Conservation (phyloP, 768 basidiomycete species). For the Erythrobasidium yunnanense region DNA sequence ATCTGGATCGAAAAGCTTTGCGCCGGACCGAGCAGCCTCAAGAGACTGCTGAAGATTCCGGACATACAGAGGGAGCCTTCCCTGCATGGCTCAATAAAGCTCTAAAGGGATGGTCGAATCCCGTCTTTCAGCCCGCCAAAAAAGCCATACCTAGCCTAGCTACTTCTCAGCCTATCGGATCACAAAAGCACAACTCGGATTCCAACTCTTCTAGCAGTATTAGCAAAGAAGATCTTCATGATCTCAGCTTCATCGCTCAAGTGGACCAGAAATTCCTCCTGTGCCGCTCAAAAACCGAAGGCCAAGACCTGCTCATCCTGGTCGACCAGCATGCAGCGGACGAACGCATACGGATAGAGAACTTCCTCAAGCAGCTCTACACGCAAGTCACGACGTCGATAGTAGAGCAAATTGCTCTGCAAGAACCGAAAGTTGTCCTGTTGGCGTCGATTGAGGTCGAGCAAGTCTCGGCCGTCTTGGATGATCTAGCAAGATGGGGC, state of each 20-base stretch:
- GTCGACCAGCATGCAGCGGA: constrained; percentile 99
- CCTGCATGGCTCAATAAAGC: constrained; percentile 27
- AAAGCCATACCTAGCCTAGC: constrained; percentile 49
- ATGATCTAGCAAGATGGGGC: constrained; percentile 60
- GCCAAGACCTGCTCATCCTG: constrained; percentile 51
- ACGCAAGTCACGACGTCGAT: constrained; percentile 41
- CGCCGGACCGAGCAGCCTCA: background rate
- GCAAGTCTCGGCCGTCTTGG: constrained; percentile 47
- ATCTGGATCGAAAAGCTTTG: too few relatives aligned
- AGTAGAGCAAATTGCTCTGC: constrained; percentile 40
- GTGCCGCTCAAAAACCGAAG: constrained; percentile 30
- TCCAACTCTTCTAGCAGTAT: background rate
- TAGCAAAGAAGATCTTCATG: constrained; percentile 42
- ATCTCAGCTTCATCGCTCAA: constrained; percentile 61
- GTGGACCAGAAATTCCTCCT: constrained; percentile 83
- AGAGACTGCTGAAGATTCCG: background rate
- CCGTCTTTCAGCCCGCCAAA: constrained; percentile 49
- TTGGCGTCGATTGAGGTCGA: constrained; percentile 54
- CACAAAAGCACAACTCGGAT: too few relatives aligned
- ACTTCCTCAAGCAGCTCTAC: constrained; percentile 63
- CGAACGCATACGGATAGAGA: constrained; percentile 83
- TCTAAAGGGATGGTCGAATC: constrained; percentile 37
- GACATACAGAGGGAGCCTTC: background rate
- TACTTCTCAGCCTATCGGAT: too few relatives aligned
- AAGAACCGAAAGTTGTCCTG: constrained; percentile 29